phyloP scores from a whole-genome alignment of 192 early-diverging fungal genomes.

The Fimicolochytrium jonesii region DNA sequence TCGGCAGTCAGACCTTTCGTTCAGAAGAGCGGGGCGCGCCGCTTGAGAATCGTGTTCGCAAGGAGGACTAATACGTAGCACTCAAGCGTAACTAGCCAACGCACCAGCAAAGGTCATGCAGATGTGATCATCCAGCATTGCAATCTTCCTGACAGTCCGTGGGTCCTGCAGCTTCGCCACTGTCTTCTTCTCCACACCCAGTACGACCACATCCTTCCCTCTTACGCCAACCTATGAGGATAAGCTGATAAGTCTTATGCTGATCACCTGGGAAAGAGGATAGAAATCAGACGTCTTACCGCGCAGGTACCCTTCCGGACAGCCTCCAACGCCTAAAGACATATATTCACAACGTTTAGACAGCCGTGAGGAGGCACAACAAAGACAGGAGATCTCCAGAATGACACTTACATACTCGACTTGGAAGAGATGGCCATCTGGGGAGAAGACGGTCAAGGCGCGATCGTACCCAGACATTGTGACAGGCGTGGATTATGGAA shows the following conservation, averaged over 20 bases:
- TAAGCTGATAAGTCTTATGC: too few relatives aligned
- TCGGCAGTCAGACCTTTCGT: constrained; percentile 83
- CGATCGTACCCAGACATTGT: constrained; percentile 35
- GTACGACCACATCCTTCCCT: constrained; percentile 82
- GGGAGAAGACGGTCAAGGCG: constrained; percentile 96
- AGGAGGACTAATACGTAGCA: too few relatives aligned
- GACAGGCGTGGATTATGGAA: too few relatives aligned
- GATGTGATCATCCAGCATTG: constrained; percentile 94
- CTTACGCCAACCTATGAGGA: constrained; percentile 88
- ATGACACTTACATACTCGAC: constrained; percentile 84
- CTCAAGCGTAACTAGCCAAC: too few relatives aligned
- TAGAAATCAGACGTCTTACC: constrained; percentile 54
- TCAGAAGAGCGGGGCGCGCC: constrained; percentile 1
- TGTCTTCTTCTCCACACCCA: constrained; percentile 96
- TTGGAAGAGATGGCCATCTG: constrained; percentile 98
- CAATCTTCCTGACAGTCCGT: constrained; percentile 94
- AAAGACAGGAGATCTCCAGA: too few relatives aligned
- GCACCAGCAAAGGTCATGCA: constrained; percentile 93
- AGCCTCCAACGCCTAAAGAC: constrained; percentile 79
- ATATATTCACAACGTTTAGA: too few relatives aligned
- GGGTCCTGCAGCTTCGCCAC: constrained; percentile 95
- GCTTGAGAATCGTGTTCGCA: too few relatives aligned
- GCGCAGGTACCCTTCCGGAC: constrained; percentile 96
- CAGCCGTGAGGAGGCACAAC: too few relatives aligned
- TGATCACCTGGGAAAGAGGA: neutral